A percentile compares a stretch with the other conserved stretches of the same genome.
phyloP scores from a whole-genome alignment of 192 early-diverging fungal species.

The Polychytrium aggregatum region DNA sequence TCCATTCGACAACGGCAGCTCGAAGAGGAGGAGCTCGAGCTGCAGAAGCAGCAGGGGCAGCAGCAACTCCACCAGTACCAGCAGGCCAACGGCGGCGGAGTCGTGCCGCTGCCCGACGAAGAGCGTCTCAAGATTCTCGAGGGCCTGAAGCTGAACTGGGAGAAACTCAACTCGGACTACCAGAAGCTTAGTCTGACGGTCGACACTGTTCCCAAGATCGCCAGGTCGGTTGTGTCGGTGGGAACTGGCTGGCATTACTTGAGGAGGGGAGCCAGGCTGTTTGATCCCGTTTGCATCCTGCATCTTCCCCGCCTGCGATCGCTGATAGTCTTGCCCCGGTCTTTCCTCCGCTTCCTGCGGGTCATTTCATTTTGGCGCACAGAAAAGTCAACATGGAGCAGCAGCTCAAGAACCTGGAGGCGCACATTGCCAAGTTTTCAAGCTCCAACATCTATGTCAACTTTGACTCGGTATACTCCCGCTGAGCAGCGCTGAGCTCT shows the following conservation, averaged over 20 bases:
- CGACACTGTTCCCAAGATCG: conserved; percentile 51
- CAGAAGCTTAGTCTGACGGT: conserved; percentile 45
- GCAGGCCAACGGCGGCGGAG: not conserved
- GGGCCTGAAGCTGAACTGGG: conserved; percentile 38
- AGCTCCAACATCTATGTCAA: conserved; percentile 37
- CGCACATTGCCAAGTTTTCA: conserved; percentile 40
- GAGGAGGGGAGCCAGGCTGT: too few species aligned
- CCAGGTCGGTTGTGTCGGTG: conserved; percentile 24
- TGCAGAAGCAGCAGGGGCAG: conserved; percentile 1
- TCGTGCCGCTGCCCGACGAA: conserved; percentile 32
- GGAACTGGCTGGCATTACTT: too few species aligned
- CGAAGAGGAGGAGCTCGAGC: conserved; percentile 10
- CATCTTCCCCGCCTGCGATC: not conserved
- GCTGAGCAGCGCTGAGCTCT: not conserved
- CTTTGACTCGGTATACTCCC: conserved; percentile 22
- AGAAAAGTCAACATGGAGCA: conserved; percentile 53
- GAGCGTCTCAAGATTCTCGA: conserved; percentile 37
- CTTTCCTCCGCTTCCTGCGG: too few species aligned
- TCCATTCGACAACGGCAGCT: conserved; percentile 6
- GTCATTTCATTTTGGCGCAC: not conserved
- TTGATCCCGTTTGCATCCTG: not conserved
- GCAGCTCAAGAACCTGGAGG: conserved; percentile 44
- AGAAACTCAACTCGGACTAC: conserved; percentile 41
- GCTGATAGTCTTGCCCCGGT: too few species aligned
- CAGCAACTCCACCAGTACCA: conserved; percentile 1